Evolutionary conservation across 192 early-diverging fungal genomes (phyloP).

Genomic region (Backusella sp.): DNA sequence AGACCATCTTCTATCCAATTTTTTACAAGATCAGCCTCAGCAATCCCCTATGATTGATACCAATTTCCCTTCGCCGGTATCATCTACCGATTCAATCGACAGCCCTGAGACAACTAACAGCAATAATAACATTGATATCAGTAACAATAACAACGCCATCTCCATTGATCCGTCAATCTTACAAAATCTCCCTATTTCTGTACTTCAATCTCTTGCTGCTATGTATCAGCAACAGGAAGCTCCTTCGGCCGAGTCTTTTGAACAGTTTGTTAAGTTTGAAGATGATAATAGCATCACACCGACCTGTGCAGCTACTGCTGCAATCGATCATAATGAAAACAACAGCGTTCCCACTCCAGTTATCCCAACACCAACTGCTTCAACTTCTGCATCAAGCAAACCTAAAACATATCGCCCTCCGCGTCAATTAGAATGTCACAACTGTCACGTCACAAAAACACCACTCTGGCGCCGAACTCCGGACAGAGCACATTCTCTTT

Average conservation of each 20-base stretch:
- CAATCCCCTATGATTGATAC: constrained; percentile 7
- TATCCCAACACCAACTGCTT: neutral
- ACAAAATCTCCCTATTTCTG: constrained; percentile 10
- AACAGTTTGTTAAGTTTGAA: constrained; percentile 34
- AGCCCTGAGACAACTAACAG: neutral
- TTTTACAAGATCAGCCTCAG: constrained; percentile 11
- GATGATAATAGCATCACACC: constrained; percentile 14
- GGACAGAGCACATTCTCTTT: constrained; percentile 76
- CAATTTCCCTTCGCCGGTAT: constrained; percentile 11
- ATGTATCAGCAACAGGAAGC: constrained; percentile 19
- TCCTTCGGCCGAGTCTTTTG: constrained; percentile 1
- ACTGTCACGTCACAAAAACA: constrained; percentile 83
- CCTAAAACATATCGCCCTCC: constrained; percentile 34
- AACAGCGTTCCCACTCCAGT: neutral
- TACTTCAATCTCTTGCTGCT: constrained; percentile 11
- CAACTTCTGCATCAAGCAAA: neutral
- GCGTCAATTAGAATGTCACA: constrained; percentile 53
- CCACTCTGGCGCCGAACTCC: constrained; percentile 88
- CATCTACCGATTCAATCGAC: constrained; percentile 1
- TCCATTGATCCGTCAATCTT: constrained; percentile 7
- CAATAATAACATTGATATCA: neutral
- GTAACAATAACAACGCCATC: neutral
- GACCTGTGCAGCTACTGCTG: neutral
- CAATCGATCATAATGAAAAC: neutral
- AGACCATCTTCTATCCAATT: constrained; percentile 3